These are phyloP conservation scores for Citrullus mucosospermus DNA, from an alignment of 306 rosid species.

Conservation along the genomic window DNA sequence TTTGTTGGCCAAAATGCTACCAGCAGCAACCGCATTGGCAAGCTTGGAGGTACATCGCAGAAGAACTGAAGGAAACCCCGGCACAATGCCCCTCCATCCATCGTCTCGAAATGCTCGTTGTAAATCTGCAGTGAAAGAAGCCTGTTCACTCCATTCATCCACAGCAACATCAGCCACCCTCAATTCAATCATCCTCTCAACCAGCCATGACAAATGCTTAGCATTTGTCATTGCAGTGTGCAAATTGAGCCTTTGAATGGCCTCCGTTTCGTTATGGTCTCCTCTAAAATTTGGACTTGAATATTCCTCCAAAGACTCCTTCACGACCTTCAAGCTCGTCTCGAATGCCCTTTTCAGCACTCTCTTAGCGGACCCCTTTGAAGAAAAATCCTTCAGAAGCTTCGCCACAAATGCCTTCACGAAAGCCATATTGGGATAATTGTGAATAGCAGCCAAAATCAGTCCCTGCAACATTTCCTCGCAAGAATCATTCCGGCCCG, in stretches of 20 bases:
- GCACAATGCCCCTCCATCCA: constrained; percentile 81
- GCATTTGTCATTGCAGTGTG: constrained; percentile 73
- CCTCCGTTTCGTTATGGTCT: constrained; percentile 75
- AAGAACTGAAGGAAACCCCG: constrained; percentile 69
- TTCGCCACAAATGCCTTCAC: constrained; percentile 89
- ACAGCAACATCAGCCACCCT: constrained; percentile 72
- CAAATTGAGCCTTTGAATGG: constrained; percentile 73
- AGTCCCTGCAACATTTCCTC: constrained; percentile 67
- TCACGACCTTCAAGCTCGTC: constrained; percentile 49
- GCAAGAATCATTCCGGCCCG: constrained; percentile 29
- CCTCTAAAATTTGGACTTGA: constrained; percentile 78
- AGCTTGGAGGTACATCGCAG: constrained; percentile 73
- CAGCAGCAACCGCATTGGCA: constrained; percentile 61
- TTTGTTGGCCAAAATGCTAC: constrained; percentile 55
- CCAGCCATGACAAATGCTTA: constrained; percentile 63
- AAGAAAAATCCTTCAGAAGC: constrained; percentile 59
- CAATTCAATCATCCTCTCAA: constrained; percentile 93
- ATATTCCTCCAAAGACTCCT: constrained; percentile 81
- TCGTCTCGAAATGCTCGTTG: constrained; percentile 73
- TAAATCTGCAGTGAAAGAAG: constrained; percentile 57
- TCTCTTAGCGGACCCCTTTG: constrained; percentile 58
- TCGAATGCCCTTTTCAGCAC: constrained; percentile 68
- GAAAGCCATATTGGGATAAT: constrained; percentile 55
- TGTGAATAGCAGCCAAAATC: constrained; percentile 45
- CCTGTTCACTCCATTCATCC: constrained; percentile 74